phyloP scores from a whole-genome alignment of 2,329 filamentous ascomycete species.

The Calonectria pseudoturangicola region DNA sequence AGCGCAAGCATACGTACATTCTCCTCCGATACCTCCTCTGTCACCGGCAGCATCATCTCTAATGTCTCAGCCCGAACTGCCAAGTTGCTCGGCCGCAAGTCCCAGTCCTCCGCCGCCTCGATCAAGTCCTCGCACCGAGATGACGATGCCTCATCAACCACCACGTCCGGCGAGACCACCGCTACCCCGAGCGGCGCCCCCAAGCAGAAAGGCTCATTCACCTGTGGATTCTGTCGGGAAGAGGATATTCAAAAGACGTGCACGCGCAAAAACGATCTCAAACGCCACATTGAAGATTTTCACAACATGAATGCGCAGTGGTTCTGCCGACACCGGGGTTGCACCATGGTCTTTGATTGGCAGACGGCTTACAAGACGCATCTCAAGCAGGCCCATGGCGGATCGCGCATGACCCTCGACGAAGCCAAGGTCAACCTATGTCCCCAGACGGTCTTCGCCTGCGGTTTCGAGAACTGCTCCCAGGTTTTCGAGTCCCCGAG shows the following conservation, averaged over 20 bases:
- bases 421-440: conserved; percentile 66
- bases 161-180: conserved; percentile 51
- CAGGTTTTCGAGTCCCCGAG: conserved; percentile 66
- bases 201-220: conserved; percentile 63
- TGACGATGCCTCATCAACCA: conserved; percentile 50
- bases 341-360: conserved; percentile 68
- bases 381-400: conserved; percentile 66
- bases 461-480: conserved; percentile 67
- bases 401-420: conserved; percentile 63
- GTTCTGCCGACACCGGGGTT: conserved; percentile 66
- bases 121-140: conserved; percentile 47
- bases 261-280: conserved; percentile 68
- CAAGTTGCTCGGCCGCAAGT: conserved; percentile 58
- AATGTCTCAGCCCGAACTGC: conserved; percentile 62
- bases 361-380: conserved; percentile 69
- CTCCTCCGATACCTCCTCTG: conserved; percentile 64
- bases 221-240: conserved; percentile 65
- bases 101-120: conserved; percentile 50
- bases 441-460: conserved; percentile 69
- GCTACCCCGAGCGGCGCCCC: conserved; percentile 51
- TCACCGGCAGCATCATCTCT: conserved; percentile 63
- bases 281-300: conserved; percentile 69
- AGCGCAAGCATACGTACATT: conserved; percentile 60
- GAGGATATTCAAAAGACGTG: conserved; percentile 64
- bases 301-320: conserved; percentile 69